A percentile compares a stretch with the other conserved stretches of the same genome.
phyloP scores from a whole-genome alignment of 1,284 basidiomycete genomes.

The Anthracocystis walkeri region DNA sequence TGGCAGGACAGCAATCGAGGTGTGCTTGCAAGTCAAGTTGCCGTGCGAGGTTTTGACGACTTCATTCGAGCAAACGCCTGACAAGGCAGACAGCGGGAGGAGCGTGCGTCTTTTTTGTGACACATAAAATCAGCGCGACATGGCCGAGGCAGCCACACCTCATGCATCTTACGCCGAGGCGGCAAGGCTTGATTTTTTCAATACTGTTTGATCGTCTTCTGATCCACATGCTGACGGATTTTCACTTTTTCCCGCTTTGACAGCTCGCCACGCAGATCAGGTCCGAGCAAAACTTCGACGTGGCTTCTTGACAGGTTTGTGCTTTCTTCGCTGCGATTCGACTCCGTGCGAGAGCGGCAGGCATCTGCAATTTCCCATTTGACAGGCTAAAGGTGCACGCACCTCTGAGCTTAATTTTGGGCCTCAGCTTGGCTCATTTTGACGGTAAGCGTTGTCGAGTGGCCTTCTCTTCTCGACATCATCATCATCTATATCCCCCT shows the following conservation, averaged over 20 bases:
- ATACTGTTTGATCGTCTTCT: neutral
- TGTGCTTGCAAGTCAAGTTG: neutral
- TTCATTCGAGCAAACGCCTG: neutral
- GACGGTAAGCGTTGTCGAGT: neutral
- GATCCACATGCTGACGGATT: neutral
- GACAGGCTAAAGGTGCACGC: constrained; percentile 1
- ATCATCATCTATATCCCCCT: neutral
- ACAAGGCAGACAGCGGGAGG: neutral
- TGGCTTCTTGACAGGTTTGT: constrained; percentile 3
- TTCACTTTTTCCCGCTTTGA: neutral
- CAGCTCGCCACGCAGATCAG: no score
- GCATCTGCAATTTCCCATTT: neutral
- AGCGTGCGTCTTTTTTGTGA: neutral
- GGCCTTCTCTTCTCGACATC: neutral
- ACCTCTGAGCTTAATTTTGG: constrained; percentile 8
- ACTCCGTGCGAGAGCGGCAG: constrained; percentile 10
- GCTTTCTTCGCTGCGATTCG: neutral
- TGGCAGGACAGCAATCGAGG: neutral
- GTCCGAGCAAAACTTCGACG: constrained; percentile 1
- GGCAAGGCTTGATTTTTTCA: no score
- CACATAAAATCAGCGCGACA: neutral
- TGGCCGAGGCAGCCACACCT: constrained; percentile 6
- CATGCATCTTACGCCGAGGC: constrained; percentile 1
- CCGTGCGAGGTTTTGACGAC: neutral
- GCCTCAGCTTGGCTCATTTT: neutral